Conservation (phyloP, 2,329 filamentous ascomycete genomes). For the Ilyonectria mors-panacis region DNA sequence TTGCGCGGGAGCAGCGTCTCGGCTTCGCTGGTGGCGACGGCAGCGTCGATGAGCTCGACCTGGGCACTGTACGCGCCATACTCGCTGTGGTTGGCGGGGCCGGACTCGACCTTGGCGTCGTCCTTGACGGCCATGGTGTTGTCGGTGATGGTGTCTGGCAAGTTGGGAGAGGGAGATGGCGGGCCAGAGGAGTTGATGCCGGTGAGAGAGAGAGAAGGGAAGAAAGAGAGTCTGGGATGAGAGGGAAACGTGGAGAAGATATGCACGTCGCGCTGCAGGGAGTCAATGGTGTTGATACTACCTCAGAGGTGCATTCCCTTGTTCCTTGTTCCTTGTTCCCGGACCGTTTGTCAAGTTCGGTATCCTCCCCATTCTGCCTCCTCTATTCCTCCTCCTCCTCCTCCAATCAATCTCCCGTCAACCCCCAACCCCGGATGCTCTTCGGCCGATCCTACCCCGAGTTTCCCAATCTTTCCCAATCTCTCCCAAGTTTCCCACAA, state of each 20-base stretch:
- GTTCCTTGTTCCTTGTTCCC: neutral
- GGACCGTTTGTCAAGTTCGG: no score
- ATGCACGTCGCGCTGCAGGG: constrained; percentile 36
- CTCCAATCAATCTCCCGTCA: neutral
- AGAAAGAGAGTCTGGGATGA: neutral
- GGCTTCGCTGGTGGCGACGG: constrained; percentile 49
- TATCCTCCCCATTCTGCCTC: no score
- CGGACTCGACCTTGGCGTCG: constrained; percentile 34
- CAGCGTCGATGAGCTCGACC: constrained; percentile 52
- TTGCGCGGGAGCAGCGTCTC: constrained; percentile 49
- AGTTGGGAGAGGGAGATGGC: neutral
- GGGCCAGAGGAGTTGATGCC: neutral
- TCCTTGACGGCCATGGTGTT: constrained; percentile 33
- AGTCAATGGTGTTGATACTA: constrained; percentile 2
- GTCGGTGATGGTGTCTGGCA: neutral
- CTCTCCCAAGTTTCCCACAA: neutral
- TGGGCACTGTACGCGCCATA: constrained; percentile 43
- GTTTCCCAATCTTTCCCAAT: neutral
- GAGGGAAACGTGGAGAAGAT: constrained; percentile 17
- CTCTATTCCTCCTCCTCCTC: neutral
- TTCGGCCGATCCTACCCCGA: constrained; percentile 20
- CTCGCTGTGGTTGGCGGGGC: constrained; percentile 42
- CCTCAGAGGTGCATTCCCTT: neutral
- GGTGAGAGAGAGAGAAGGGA: neutral
- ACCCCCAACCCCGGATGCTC: neutral